Percentiles rank a stretch among this genome's conserved stretches.
These are phyloP conservation scores for Arachis monticola DNA, from an alignment of 331 rosid species.

Conservation along the genomic window DNA sequence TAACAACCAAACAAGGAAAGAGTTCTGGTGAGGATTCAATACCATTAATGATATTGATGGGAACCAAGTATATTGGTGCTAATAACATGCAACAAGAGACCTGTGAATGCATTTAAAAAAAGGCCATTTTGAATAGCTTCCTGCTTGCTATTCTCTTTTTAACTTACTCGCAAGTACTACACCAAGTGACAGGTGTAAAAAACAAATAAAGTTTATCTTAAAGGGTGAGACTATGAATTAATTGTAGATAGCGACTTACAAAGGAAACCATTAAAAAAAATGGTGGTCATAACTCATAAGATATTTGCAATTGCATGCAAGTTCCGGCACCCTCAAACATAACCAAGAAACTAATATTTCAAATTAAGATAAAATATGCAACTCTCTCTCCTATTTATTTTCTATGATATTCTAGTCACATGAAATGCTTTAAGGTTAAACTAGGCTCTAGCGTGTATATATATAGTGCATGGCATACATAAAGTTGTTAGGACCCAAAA, in stretches of 20 bases:
- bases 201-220: slow-evolving; percentile 18
- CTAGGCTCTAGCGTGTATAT: no score
- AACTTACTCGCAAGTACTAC: slow-evolving; percentile 1
- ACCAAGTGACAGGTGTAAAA: slow-evolving; percentile 36
- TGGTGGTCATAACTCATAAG: not conserved
- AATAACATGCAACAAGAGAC: slow-evolving; percentile 52
- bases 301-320: not conserved
- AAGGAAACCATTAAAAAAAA: not conserved
- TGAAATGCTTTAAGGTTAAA: not conserved
- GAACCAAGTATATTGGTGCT: slow-evolving; percentile 36
- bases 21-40: slow-evolving; percentile 46
- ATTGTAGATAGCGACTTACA: slow-evolving; percentile 38
- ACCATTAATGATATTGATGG: slow-evolving; percentile 55
- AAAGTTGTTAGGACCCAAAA: not conserved
- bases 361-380: not conserved
- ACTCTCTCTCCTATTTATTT: not conserved
- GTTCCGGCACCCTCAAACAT: not conserved
- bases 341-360: not conserved
- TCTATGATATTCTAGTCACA: not conserved
- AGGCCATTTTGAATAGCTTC: slow-evolving; percentile 36
- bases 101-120: slow-evolving; percentile 71
- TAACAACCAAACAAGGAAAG: slow-evolving; percentile 37
- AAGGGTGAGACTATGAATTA: slow-evolving; percentile 29
- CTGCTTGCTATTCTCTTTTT: slow-evolving; percentile 2
- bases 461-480: not conserved